These are phyloP conservation scores for Populus hybrid DNA, from an alignment of 441 rosid genomes.

Conservation along the genomic window DNA sequence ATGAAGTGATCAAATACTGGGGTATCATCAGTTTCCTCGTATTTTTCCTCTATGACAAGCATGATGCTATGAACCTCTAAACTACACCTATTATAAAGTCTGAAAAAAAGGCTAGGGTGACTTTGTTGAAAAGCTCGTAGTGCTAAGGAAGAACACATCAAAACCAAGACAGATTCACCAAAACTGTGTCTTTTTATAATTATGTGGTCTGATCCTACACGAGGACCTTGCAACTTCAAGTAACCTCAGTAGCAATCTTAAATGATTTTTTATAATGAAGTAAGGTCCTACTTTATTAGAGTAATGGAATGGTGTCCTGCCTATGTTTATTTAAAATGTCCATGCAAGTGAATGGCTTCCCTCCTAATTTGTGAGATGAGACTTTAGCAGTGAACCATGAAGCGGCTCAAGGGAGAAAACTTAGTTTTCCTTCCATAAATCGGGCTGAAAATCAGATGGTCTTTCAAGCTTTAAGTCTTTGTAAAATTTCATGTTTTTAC, in stretches of 20 bases:
- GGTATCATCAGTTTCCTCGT: background rate
- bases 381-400: background rate
- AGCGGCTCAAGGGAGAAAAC: too few relatives aligned
- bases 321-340: too few relatives aligned
- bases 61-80: too few relatives aligned
- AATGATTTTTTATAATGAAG: background rate
- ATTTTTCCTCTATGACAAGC: background rate
- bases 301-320: background rate
- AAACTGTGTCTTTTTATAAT: background rate
- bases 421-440: too few relatives aligned
- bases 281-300: background rate
- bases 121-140: background rate
- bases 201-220: background rate
- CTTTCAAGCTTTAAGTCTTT: background rate
- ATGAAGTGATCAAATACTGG: background rate
- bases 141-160: background rate
- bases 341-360: background rate
- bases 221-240: background rate
- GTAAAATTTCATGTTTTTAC: background rate
- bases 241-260: background rate
- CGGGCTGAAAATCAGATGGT: too few relatives aligned
- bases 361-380: background rate
- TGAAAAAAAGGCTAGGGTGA: background rate
- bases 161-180: background rate
- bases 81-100: background rate